Conservation (phyloP, 148 eudicot species). For the Hydrangea macrophylla region DNA sequence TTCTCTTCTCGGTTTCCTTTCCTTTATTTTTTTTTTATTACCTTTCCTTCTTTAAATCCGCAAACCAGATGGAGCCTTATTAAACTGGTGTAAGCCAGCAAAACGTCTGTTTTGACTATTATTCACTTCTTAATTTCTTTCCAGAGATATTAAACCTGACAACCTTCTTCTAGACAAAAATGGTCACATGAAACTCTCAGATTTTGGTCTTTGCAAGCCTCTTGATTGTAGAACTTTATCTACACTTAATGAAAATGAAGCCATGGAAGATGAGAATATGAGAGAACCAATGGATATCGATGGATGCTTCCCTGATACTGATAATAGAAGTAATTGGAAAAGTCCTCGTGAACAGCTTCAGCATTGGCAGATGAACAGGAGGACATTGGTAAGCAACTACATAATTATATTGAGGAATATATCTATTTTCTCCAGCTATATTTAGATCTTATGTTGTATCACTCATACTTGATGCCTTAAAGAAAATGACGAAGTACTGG, state of each 20-base stretch:
- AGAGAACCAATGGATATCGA: constrained; percentile 91
- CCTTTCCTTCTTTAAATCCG: too few species aligned
- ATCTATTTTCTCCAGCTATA: background rate
- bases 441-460: background rate
- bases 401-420: background rate
- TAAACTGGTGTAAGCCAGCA: constrained; percentile 6
- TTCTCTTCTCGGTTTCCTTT: too few species aligned
- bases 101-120: constrained; percentile 4
- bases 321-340: constrained; percentile 67
- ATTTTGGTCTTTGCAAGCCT: constrained; percentile 96
- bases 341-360: constrained; percentile 95
- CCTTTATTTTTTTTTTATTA: too few species aligned
- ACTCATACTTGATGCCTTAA: background rate
- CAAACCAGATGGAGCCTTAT: too few species aligned
- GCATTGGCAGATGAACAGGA: constrained; percentile 98
- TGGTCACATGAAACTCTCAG: constrained; percentile 98
- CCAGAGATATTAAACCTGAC: constrained; percentile 95
- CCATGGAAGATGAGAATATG: constrained; percentile 59
- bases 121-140: constrained; percentile 21
- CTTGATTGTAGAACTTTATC: constrained; percentile 92
- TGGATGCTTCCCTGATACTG: constrained; percentile 67
- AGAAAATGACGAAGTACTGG: background rate
- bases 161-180: constrained; percentile 90
- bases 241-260: constrained; percentile 80
- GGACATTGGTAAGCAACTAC: constrained; percentile 62